Base-by-base conservation (phyloP, 768 basidiomycete species). In the Solioccasus polychromus region DNA sequence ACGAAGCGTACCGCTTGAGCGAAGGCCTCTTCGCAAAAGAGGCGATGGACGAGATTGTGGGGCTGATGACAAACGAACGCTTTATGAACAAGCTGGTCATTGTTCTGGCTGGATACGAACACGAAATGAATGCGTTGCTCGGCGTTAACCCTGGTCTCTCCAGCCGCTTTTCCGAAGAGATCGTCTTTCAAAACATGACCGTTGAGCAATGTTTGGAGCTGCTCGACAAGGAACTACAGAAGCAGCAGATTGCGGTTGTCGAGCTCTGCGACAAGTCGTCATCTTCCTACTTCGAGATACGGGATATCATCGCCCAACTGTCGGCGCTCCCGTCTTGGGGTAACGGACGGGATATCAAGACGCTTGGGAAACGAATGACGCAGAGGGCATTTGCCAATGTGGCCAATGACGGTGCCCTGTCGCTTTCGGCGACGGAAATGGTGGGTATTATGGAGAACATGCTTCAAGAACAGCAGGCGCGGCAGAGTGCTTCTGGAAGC, bases 1-100 rank as follows among this genome's bases (percentile, higher is more conserved):
- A 87, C 45, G 85, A 88, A 54, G 85, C 85, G 0, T 88, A 88
- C 53, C 71, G 83, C 10, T 66, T 88, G 20, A 64, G 71, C 8
- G 72, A 81, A 43, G 83, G 83, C 1, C 77, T 68, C 5, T 88
- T 85, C 51, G 82, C 83, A 1, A 74, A 84, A 55, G 85, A 88
- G 55, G 85, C 86, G 10, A 74, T 85, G 30, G 86, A 88, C 54
- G 85, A 88, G 52, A 58, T 88, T n/a, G 85, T 87, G 6, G 76
- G 77, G 5, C 54, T 80, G 12, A 68, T 87, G 48, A 87, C 85
- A 2, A 67, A 82, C 35, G 75, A 79, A 4, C 67, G 63, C 23
- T 87, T 72, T 68, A 71, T 73, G 53, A 68, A 71, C 15, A 85
- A 84, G 56, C 63, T 87, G 20, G 70, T 87, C 35, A 78, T 87